Evolutionary conservation across 495 filamentous ascomycete genomes (phyloP), one percentile per base, ranked within the genome.

Genomic region (Niebla homalea): DNA sequence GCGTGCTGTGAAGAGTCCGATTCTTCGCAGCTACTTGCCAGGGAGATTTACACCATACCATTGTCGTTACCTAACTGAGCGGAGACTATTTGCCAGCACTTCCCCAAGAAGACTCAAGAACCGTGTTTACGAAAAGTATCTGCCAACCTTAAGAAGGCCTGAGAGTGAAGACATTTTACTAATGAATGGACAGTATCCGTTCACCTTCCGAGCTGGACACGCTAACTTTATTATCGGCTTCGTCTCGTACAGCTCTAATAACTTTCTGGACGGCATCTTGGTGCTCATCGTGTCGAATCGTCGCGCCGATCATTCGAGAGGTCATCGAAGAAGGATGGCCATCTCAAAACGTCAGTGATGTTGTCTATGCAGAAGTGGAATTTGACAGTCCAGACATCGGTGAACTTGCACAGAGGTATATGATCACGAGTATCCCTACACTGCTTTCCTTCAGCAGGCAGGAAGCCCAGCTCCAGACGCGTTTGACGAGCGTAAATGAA

Each of bases 181-280:
- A 7, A 32, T 32, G 7, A 32, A 11, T 32, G 7, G 26, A 20
- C 11, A 59, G 57, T 4, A 67, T 83, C 50, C 79, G 81, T 37
- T 69, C 67, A 35, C 67, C 70, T n/a, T 66, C 76, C 47, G 77
- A 83, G 53, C 72, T 85, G 51, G 62, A 77, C 58, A 78, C 70
- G 36, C 73, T 82, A 51, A 71, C 74, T 18, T 69, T 79, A 39
- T 64, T 81, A 39, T 77, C 78, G 0, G 70, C 79, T 2, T 71
- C 74, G n/a, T 65, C 69, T 8, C 64, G 71, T 19, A 70, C 64
- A n/a, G 77, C 81, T 5, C 65, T 86, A 5, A 66, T 86, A 29
- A 85, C 83, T 1, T 64, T 85, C 14, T 87, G 82, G 83, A 83
- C 78, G 1, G 72, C 83, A 1, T 78, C 75, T 8, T 85, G 72